Evolutionary conservation across 345 rosid genomes (phyloP).

Genomic region (Moricandia moricandioides): DNA sequence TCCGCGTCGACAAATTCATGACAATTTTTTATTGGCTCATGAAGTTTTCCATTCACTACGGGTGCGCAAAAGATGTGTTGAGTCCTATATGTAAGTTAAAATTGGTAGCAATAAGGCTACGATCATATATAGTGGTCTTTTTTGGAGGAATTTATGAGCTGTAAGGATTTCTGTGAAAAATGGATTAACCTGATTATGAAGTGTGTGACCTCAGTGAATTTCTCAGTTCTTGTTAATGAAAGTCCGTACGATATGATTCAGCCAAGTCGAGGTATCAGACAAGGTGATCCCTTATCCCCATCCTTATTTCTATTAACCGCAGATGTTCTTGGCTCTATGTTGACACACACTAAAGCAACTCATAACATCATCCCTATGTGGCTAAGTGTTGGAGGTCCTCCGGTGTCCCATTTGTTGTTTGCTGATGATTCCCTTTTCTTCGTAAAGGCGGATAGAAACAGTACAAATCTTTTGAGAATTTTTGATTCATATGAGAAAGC

Average conservation of each 20-base stretch:
- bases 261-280: neutral
- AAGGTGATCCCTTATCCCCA: neutral
- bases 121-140: too few relatives aligned
- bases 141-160: too few relatives aligned
- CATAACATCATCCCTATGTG: neutral
- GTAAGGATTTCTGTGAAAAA: too few relatives aligned
- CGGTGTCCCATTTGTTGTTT: neutral
- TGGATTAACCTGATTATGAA: neutral
- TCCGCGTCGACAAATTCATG: too few relatives aligned
- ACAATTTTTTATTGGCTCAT: too few relatives aligned
- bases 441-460: neutral
- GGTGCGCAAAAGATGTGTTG: too few relatives aligned
- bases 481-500: too few relatives aligned
- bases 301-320: neutral
- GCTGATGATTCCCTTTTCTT: neutral
- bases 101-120: too few relatives aligned
- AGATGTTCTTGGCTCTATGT: neutral
- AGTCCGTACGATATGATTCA: neutral
- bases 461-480: neutral
- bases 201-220: neutral
- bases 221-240: neutral
- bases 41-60: too few relatives aligned
- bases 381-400: neutral
- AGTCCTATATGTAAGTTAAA: too few relatives aligned
- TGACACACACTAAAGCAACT: neutral